phyloP scores from a whole-genome alignment of 495 filamentous ascomycete species.

The Tuber magnatum region DNA sequence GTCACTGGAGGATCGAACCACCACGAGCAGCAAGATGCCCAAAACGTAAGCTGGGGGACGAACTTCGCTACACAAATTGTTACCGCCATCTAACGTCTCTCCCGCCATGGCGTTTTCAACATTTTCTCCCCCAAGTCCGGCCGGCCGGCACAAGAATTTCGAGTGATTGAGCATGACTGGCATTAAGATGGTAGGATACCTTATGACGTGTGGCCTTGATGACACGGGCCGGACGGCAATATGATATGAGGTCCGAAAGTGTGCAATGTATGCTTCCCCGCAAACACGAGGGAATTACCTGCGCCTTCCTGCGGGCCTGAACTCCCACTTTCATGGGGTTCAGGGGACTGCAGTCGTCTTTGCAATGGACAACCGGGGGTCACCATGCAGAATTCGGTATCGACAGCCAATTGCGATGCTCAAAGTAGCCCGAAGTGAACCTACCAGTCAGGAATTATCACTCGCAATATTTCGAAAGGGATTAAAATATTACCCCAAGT shows the following conservation, averaged over 20 bases:
- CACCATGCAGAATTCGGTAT: neutral
- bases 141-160: neutral
- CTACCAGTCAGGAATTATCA: neutral
- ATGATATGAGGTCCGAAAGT: neutral
- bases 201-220: neutral
- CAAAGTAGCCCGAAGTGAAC: neutral
- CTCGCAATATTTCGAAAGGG: neutral
- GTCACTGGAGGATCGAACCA: neutral
- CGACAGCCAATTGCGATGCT: neutral
- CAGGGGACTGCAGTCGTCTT: neutral
- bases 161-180: neutral
- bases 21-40: neutral
- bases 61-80: neutral
- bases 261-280: neutral
- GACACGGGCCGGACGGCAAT: neutral
- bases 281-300: conserved; percentile 3
- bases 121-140: neutral
- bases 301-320: conserved; percentile 1
- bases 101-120: neutral
- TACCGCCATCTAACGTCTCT: neutral
- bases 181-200: neutral
- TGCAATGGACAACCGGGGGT: neutral
- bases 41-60: neutral
- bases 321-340: neutral
- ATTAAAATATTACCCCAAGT: neutral